Evolutionary conservation across 345 rosid species (phyloP).

Genomic region (Syzygium aromaticum): DNA sequence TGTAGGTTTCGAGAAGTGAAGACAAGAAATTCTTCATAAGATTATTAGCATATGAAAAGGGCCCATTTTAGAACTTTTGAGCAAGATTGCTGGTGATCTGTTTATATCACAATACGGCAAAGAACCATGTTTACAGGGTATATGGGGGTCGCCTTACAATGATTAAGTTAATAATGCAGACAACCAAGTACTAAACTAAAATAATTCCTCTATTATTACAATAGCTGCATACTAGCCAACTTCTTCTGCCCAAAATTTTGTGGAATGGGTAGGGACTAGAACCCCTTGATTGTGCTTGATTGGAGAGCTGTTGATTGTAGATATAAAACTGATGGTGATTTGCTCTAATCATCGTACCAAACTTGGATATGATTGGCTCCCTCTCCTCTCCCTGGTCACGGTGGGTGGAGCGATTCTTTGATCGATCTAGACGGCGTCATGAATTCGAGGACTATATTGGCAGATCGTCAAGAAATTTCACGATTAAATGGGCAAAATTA

Average conservation of each 20-base stretch:
- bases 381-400: neutral
- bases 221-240: neutral
- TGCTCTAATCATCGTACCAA: neutral
- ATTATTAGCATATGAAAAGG: neutral
- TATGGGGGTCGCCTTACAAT: neutral
- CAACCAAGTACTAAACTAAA: neutral
- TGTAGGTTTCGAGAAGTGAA: neutral
- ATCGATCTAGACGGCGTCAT: fast-evolving
- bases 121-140: neutral
- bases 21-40: neutral
- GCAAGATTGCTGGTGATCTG: neutral
- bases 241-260: neutral
- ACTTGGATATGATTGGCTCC: neutral
- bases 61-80: neutral
- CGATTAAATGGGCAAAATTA: fast-evolving
- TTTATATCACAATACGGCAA: neutral
- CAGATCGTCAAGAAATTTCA: fast-evolving
- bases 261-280: neutral
- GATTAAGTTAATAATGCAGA: neutral
- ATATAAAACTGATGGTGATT: neutral
- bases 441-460: fast-evolving
- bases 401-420: neutral
- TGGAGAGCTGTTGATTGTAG: neutral
- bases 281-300: neutral
- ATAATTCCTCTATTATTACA: neutral